Conservation (phyloP, 2,329 filamentous ascomycete species). For the Ophiostoma ips region DNA sequence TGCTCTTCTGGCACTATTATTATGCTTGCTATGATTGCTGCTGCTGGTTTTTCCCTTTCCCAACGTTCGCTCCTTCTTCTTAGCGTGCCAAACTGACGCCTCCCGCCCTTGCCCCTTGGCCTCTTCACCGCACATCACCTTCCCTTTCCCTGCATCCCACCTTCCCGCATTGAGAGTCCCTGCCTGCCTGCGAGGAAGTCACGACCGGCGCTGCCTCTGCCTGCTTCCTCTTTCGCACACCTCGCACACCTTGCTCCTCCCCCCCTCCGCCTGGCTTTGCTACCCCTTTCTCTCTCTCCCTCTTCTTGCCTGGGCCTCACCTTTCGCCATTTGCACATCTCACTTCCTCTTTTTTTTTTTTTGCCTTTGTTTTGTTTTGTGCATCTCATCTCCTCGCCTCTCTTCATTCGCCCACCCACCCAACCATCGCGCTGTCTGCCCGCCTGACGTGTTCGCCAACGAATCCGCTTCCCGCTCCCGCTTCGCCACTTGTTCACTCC, state of each 20-base stretch:
- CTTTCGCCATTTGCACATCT: background rate
- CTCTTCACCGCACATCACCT: background rate
- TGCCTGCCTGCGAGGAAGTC: background rate
- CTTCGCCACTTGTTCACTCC: background rate
- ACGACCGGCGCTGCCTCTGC: background rate
- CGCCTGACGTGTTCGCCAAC: background rate
- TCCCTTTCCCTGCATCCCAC: background rate
- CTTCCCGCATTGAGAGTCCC: background rate
- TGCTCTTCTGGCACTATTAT: background rate
- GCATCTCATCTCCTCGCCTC: too few relatives aligned
- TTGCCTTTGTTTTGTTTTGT: too few relatives aligned
- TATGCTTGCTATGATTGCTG: background rate
- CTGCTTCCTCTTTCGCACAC: background rate
- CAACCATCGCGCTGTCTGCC: background rate
- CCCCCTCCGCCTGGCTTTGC: too few relatives aligned
- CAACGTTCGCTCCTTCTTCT: background rate
- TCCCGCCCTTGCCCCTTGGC: background rate
- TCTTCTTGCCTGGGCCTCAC: background rate
- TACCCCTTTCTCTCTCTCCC: background rate
- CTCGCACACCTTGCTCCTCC: background rate
- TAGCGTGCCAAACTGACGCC: slow-evolving; percentile 1
- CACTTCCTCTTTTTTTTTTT: background rate
- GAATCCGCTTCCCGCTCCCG: background rate
- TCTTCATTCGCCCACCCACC: too few relatives aligned
- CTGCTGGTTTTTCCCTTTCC: background rate